Conservation (phyloP, 2,329 filamentous ascomycete genomes). For the Sporothrix luriei region DNA sequence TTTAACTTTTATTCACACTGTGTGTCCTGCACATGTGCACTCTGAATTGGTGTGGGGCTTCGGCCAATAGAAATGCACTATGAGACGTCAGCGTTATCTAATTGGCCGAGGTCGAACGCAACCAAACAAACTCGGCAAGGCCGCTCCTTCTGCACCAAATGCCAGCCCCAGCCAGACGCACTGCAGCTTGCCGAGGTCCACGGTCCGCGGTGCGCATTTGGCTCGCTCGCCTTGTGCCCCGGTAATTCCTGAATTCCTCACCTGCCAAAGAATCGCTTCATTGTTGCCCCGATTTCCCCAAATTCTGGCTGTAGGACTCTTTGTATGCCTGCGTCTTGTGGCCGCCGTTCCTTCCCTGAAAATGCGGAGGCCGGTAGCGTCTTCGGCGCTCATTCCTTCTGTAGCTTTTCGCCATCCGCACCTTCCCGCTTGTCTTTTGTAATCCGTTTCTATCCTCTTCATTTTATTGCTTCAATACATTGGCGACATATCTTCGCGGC, state of each 20-base stretch:
- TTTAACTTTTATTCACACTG: slow-evolving; percentile 6
- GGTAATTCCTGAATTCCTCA: slow-evolving; percentile 15
- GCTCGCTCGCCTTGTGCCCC: slow-evolving; percentile 18
- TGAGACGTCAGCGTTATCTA: no score
- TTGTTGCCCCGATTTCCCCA: slow-evolving; percentile 18
- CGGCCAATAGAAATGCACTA: not conserved
- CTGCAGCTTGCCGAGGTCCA: slow-evolving; percentile 28
- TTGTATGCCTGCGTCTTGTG: no score
- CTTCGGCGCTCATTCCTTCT: not conserved
- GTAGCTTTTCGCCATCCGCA: slow-evolving; percentile 2
- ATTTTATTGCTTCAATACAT: not conserved
- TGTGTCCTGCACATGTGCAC: not conserved
- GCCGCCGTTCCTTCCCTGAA: slow-evolving; percentile 13
- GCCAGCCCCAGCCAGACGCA: not conserved
- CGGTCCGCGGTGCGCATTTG: not conserved
- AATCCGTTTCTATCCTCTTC: not conserved
- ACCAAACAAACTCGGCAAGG: slow-evolving; percentile 21
- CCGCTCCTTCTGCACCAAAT: slow-evolving; percentile 7
- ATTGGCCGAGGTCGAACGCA: no score
- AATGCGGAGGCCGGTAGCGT: slow-evolving; percentile 27
- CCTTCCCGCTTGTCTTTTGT: not conserved
- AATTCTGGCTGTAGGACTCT: slow-evolving; percentile 16
- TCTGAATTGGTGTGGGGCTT: not conserved
- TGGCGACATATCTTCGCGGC: not conserved
- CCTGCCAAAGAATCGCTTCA: no score